Conservation (phyloP, 1,284 basidiomycete genomes). For the Moesziomyces sp. region DNA sequence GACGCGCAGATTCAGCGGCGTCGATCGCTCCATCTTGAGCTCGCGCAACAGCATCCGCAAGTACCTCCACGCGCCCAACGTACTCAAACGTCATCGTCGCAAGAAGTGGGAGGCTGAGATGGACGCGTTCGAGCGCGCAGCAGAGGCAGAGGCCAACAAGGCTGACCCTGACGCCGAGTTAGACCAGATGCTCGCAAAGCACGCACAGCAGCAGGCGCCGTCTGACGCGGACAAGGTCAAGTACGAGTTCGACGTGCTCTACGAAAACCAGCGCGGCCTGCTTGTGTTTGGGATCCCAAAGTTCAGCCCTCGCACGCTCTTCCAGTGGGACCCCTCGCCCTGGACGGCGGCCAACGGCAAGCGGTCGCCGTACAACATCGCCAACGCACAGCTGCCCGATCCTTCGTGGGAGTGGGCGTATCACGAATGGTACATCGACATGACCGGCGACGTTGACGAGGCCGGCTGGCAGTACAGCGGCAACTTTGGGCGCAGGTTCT, state of each 20-base stretch:
- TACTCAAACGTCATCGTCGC: constrained; percentile 43
- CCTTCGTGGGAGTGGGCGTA: constrained; percentile 67
- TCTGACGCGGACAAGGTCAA: constrained; percentile 41
- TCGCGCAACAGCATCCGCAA: constrained; percentile 42
- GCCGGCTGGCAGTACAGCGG: constrained; percentile 66
- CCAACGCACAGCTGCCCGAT: constrained; percentile 65
- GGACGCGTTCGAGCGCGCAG: constrained; percentile 25
- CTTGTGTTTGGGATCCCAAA: constrained; percentile 65
- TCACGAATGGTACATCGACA: constrained; percentile 65
- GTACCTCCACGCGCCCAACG: constrained; percentile 32
- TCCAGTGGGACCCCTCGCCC: constrained; percentile 63
- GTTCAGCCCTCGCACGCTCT: constrained; percentile 62
- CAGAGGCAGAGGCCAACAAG: constrained; percentile 22
- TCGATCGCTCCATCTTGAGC: constrained; percentile 35
- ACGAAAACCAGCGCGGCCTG: constrained; percentile 65
- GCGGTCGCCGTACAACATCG: constrained; percentile 61
- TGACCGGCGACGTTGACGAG: constrained; percentile 66
- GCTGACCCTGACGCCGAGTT: constrained; percentile 49
- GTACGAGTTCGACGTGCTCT: constrained; percentile 64
- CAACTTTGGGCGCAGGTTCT: constrained; percentile 56
- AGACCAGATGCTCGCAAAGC: constrained; percentile 50
- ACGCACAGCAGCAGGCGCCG: constrained; percentile 48
- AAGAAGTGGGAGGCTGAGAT: constrained; percentile 48
- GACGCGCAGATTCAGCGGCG: constrained; percentile 19
- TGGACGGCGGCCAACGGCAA: constrained; percentile 56